Conservation (phyloP, 768 basidiomycete genomes). For the Boletus rex-veris region DNA sequence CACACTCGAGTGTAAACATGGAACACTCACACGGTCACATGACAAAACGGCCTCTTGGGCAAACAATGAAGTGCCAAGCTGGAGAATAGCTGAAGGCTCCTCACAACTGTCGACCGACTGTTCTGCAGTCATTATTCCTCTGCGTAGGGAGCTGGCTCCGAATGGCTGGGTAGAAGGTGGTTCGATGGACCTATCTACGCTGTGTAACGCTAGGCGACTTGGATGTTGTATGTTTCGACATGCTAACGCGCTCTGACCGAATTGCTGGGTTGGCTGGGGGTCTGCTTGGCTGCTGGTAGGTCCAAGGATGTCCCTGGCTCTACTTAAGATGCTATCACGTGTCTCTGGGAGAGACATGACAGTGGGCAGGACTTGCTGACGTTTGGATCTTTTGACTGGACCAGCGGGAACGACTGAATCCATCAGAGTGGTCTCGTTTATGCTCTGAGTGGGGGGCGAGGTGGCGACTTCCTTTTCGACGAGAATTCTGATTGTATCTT, state of each 20-base stretch:
- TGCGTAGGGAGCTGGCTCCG: conserved; percentile 36
- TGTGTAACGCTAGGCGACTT: not conserved
- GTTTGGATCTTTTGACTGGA: conserved; percentile 44
- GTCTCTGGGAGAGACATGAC: conserved; percentile 47
- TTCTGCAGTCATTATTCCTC: not conserved
- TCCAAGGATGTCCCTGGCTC: conserved; percentile 36
- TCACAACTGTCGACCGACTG: not conserved
- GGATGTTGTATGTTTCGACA: not conserved
- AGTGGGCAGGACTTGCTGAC: conserved; percentile 36
- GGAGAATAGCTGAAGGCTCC: too few relatives aligned
- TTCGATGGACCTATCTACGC: not conserved
- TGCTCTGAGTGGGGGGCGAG: not conserved
- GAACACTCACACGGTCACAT: conserved; percentile 10
- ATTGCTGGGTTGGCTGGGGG: conserved; percentile 31
- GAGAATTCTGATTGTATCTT: conserved; percentile 53
- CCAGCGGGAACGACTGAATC: conserved; percentile 50
- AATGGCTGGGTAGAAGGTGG: conserved; percentile 40
- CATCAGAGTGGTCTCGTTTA: conserved; percentile 39
- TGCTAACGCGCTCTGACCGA: conserved; percentile 31
- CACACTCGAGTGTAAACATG: not conserved
- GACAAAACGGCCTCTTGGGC: conserved; percentile 12
- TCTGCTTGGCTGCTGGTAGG: not conserved
- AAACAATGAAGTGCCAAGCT: conserved; percentile 12
- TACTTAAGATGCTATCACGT: conserved; percentile 40
- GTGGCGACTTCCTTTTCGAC: conserved; percentile 46